phyloP scores from a whole-genome alignment of 345 rosid genomes.

The Eucalyptus erythrocorys region DNA sequence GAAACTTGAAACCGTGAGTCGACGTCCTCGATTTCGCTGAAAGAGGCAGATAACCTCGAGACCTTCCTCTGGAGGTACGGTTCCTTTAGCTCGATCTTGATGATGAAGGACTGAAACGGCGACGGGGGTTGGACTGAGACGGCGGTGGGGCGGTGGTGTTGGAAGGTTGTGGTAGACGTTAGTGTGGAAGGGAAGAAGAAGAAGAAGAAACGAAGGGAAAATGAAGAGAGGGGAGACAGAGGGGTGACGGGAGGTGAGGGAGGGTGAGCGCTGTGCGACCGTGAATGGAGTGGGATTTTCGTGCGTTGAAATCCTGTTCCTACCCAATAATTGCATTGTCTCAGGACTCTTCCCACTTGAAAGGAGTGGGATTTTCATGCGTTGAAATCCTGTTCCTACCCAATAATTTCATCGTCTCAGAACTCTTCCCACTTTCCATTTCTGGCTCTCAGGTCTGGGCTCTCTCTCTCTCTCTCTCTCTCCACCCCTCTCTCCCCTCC shows the following conservation, averaged over 20 bases:
- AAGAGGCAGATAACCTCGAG: constrained; percentile 50
- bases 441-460: not conserved
- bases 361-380: too few species aligned
- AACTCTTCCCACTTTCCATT: not conserved
- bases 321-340: not conserved
- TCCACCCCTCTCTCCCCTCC: not conserved
- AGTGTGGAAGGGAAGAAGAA: too few species aligned
- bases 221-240: too few species aligned
- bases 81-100: constrained; percentile 43
- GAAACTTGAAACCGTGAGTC: constrained; percentile 5
- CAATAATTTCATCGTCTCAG: not conserved
- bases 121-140: too few species aligned
- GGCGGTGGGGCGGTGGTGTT: too few species aligned
- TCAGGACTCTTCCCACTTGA: not conserved
- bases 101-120: too few species aligned
- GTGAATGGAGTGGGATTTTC: too few species aligned
- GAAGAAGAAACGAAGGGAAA: too few species aligned
- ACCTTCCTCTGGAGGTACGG: constrained; percentile 79
- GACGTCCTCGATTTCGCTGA: constrained; percentile 44
- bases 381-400: not conserved
- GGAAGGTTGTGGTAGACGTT: too few species aligned
- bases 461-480: not conserved
- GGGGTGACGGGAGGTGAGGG: too few species aligned
- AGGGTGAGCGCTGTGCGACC: too few species aligned
- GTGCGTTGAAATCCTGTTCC: too few species aligned